Evolutionary conservation across 2,329 filamentous ascomycete species (phyloP), one percentile per base, ranked within the genome.

Genomic region (Pseudogymnoascus sp.): DNA sequence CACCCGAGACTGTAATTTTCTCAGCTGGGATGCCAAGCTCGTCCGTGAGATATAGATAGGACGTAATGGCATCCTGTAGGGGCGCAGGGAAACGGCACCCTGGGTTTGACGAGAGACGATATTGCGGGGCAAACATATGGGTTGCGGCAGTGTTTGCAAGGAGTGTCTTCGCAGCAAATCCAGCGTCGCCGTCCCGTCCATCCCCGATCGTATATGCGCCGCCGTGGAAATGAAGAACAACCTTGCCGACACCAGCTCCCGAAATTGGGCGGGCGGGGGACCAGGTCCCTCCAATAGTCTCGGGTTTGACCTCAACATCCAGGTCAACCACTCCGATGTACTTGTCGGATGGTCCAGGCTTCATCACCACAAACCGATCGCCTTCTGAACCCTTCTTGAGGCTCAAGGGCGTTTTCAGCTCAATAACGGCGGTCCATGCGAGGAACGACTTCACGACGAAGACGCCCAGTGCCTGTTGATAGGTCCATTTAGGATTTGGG

Each of bases 1-100:
- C 81, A 4, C 81, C 81, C 0, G 75, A 76, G 0, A 83, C 14
- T 0, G 78, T 71, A 63, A 83, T 79, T 36, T 76, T 72, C 0
- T 65, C 60, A 0, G 79, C 67, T 0, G 76, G 68, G 45, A 83
- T 74, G 0, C 71, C 65, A 12, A 79, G 68, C 29, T 36, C 51
- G 4, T 72, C 71, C n/a, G 75, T 69, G 10, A 80, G 64, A 69
- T 81, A 78, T 5, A 77, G 68, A 67, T 81, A 82, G 3, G 74
- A 67, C 0, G 80, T 77, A 47, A 83, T 66, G 2, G 72, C 73
- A 67, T 83, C 81, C 69, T 83, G 80, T 2, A 81, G 68, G 3
- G 78, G 77, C 0, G 80, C 80, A 1, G 81, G 81, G 70, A 82
- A 83, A 0, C 75, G 76, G n/a, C 76, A 76, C 8, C 67, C 68